Percentiles rank a stretch among this genome's conserved stretches.
These are phyloP conservation scores for Fusarium virguliforme DNA, from an alignment of 2,329 filamentous ascomycete genomes.

Conservation along the genomic window DNA sequence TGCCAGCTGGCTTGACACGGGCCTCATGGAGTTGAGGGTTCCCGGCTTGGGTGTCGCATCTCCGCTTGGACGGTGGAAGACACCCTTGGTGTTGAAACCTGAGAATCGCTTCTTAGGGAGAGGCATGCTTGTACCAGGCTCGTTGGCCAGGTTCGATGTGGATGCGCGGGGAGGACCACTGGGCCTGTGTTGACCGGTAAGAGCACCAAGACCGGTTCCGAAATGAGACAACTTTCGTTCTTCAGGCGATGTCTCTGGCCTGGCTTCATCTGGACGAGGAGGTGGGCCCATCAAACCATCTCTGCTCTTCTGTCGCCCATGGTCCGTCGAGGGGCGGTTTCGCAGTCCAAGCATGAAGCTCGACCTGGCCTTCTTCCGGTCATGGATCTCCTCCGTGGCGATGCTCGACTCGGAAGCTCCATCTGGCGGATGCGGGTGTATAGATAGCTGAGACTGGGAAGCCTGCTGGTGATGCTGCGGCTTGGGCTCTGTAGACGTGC, in stretches of 20 bases:
- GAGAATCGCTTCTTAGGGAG: constrained; percentile 65
- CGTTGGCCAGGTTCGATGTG: constrained; percentile 45
- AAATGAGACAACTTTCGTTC: constrained; percentile 62
- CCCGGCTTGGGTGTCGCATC: constrained; percentile 38
- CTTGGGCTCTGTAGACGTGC: constrained; percentile 48
- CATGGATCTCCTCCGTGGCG: constrained; percentile 58
- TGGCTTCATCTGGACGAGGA: constrained; percentile 34
- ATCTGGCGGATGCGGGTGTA: not conserved
- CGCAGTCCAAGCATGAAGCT: constrained; percentile 58
- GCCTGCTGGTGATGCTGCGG: constrained; percentile 24
- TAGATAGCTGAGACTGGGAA: constrained; percentile 13
- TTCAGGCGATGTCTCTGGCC: constrained; percentile 44
- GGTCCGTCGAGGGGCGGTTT: constrained; percentile 35
- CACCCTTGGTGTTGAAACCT: constrained; percentile 54
- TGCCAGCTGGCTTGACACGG: constrained; percentile 37
- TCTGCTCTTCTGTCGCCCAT: constrained; percentile 33
- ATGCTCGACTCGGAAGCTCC: constrained; percentile 62
- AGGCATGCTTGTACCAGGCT: constrained; percentile 31
- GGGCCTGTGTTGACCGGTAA: constrained; percentile 38
- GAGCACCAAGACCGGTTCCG: constrained; percentile 47
- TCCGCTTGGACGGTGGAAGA: constrained; percentile 49
- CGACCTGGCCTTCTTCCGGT: constrained; percentile 58
- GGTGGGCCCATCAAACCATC: constrained; percentile 41
- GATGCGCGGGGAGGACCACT: constrained; percentile 44
- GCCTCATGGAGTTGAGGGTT: constrained; percentile 40